These are phyloP conservation scores for Berberis thunbergii DNA, from an alignment of 164 flowering plant genomes.

Conservation along the genomic window DNA sequence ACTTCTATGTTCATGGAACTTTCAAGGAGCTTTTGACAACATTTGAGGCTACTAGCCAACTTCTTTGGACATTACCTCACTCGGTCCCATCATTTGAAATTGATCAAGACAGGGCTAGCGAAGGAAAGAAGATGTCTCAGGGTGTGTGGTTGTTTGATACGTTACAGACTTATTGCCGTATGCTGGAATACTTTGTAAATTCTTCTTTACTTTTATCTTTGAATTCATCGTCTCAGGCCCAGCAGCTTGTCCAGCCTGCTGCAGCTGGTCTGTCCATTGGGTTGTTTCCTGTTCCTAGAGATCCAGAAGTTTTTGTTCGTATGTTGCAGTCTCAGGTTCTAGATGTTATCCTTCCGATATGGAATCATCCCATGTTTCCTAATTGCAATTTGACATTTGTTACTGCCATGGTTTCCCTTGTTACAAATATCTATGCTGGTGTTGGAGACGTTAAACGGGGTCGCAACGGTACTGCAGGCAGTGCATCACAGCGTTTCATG, in stretches of 20 bases:
- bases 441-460: constrained; percentile 65
- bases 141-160: constrained; percentile 75
- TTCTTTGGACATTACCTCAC: constrained; percentile 71
- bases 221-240: constrained; percentile 62
- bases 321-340: constrained; percentile 85
- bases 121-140: constrained; percentile 48
- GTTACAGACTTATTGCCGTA: constrained; percentile 63
- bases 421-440: constrained; percentile 72
- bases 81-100: constrained; percentile 26
- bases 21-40: constrained; percentile 85
- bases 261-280: constrained; percentile 81
- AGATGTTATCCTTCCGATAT: constrained; percentile 78
- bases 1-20: constrained; percentile 85
- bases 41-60: constrained; percentile 91
- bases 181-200: constrained; percentile 82
- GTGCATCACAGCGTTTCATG: constrained; percentile 37
- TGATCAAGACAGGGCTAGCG: constrained; percentile 44
- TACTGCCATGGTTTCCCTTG: constrained; percentile 53
- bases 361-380: constrained; percentile 84
- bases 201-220: constrained; percentile 62
- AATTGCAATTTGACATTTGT: constrained; percentile 54
- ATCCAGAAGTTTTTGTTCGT: constrained; percentile 76
- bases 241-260: constrained; percentile 86
- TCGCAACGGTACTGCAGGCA: constrained; percentile 43
- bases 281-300: constrained; percentile 76